Conservation (phyloP, 177 flowering plant species). For the Tripterygium wilfordii region DNA sequence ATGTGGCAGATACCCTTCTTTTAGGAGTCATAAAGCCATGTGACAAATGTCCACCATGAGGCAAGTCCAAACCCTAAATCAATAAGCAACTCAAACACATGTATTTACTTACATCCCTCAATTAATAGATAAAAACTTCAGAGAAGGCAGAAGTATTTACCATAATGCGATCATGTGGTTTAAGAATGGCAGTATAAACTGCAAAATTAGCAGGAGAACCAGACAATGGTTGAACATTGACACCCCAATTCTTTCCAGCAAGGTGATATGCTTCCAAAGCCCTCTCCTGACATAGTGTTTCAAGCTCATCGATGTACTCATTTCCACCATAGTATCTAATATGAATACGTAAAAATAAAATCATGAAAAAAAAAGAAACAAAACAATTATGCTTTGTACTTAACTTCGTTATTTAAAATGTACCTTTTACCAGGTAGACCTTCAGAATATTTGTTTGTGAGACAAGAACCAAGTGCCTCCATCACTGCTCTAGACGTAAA, state of each 20-base stretch:
- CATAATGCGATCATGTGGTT: constrained; percentile 93
- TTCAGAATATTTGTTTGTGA: constrained; percentile 92
- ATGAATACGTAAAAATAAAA: constrained; percentile 1
- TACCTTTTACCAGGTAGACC: constrained; percentile 98
- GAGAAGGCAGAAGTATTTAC: constrained; percentile 21
- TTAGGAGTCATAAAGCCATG: constrained; percentile 98
- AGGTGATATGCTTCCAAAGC: constrained; percentile 80
- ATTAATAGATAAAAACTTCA: too few species aligned
- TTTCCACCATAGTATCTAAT: constrained; percentile 92
- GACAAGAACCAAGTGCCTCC: constrained; percentile 98
- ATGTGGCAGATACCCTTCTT: constrained; percentile 86
- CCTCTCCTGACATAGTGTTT: constrained; percentile 78
- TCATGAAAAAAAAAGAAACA: constrained; percentile 4
- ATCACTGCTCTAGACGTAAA: constrained; percentile 92
- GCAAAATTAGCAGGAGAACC: constrained; percentile 98
- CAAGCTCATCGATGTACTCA: constrained; percentile 90
- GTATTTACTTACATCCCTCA: too few species aligned
- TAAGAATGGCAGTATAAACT: constrained; percentile 86
- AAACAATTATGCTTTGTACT: not conserved
- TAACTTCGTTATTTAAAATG: not conserved
- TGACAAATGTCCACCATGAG: constrained; percentile 95
- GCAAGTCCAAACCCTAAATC: constrained; percentile 81
- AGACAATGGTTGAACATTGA: constrained; percentile 95
- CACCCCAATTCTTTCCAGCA: constrained; percentile 83
- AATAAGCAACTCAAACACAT: not conserved